These are phyloP conservation scores for Geranomyces variabilis DNA, from an alignment of 192 early-diverging fungal species.

Conservation along the genomic window DNA sequence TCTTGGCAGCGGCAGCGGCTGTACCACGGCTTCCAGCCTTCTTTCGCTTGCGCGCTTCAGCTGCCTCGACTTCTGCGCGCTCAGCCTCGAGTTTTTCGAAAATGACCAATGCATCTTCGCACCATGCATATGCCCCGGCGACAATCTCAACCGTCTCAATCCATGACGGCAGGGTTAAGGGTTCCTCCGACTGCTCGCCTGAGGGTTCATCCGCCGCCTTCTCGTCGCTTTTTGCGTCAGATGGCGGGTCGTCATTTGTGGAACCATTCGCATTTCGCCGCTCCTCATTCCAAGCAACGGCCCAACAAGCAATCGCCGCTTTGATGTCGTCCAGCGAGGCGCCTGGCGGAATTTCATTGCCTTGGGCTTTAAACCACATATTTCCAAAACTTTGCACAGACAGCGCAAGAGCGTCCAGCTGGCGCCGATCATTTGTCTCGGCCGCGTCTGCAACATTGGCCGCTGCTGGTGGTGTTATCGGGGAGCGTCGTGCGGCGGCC, in stretches of 20 bases:
- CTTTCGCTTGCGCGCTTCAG: background rate
- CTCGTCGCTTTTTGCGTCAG: background rate
- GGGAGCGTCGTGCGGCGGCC: background rate
- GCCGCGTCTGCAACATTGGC: background rate
- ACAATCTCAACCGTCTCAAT: constrained; percentile 2
- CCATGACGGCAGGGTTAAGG: background rate
- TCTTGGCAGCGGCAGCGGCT: background rate
- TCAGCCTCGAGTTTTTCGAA: background rate
- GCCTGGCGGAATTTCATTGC: background rate
- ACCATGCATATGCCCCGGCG: background rate
- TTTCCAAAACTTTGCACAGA: background rate
- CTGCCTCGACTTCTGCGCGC: background rate
- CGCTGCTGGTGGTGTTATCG: background rate
- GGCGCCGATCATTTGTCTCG: background rate
- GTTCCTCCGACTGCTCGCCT: background rate
- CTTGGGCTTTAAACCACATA: background rate
- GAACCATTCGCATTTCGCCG: background rate
- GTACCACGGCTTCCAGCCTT: background rate
- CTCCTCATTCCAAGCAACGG: background rate
- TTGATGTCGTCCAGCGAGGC: background rate
- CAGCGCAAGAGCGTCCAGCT: background rate
- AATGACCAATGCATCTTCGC: background rate
- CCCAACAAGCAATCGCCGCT: background rate
- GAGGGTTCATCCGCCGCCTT: background rate
- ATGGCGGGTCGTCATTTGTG: background rate